Evolutionary conservation across 306 rosid genomes (phyloP).

Genomic region (Delonix regia): DNA sequence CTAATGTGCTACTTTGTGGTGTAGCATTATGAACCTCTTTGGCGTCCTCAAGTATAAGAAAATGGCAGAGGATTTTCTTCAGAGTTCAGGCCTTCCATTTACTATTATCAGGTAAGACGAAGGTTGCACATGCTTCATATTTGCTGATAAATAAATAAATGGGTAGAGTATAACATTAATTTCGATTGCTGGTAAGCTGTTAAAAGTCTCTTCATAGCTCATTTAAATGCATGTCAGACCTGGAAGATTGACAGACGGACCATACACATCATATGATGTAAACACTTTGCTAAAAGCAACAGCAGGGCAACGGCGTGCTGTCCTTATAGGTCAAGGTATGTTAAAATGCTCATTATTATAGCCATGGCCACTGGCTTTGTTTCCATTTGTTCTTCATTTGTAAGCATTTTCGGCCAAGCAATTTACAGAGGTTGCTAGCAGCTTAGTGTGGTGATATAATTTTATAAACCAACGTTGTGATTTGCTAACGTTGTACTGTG

Average conservation of each 20-base stretch:
- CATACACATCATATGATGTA: constrained; percentile 96
- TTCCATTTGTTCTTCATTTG: neutral
- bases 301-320: constrained; percentile 91
- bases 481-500: neutral
- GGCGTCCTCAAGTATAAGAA: constrained; percentile 95
- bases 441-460: neutral
- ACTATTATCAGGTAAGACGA: constrained; percentile 82
- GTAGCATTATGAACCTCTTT: constrained; percentile 89
- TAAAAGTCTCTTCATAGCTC: constrained; percentile 15
- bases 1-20: constrained; percentile 1
- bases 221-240: constrained; percentile 55
- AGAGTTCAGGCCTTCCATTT: constrained; percentile 79
- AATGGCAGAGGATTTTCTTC: constrained; percentile 92
- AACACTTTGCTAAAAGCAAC: constrained; percentile 92
- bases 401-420: neutral
- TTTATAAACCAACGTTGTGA: neutral
- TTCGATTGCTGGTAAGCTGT: constrained; percentile 1
- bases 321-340: constrained; percentile 88
- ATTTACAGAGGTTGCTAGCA: neutral
- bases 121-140: constrained; percentile 3
- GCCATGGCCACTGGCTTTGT: neutral
- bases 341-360: constrained; percentile 29
- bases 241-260: constrained; percentile 98
- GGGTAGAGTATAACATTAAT: constrained; percentile 17
- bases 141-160: constrained; percentile 7